Evolutionary conservation across 163 green algal species (phyloP), one percentile per base, ranked within the genome.

Genomic region (Chlorella variabilis): DNA sequence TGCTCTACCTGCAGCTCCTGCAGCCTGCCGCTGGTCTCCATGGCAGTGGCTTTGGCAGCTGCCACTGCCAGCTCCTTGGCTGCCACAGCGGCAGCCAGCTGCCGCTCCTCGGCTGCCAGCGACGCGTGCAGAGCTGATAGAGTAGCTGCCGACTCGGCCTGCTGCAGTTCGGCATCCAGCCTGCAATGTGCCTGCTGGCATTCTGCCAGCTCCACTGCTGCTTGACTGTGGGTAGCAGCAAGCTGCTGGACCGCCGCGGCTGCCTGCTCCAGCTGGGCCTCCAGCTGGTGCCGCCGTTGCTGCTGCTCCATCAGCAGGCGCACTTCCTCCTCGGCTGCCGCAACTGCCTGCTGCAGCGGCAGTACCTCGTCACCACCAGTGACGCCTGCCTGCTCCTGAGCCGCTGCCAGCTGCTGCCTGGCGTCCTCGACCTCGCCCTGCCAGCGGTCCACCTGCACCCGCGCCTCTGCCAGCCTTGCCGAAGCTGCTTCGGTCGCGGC

Each of bases 141-240:
- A 11, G 39, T 31, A 0, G 38, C 73, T 3, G 38, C 58, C 3
- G 34, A 25, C 13, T 58, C 38, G 0, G 73, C 38, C 56, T 71
- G 73, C 38, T 29, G n/a, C n/a, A 80, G n/a, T 8, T 71, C 73
- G 2, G n/a, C n/a, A 6, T 13, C 73, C 38, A 71, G 36, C 73
- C 29, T 41, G 38, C 58, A 27, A 56, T 62, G 56, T 31, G 73
- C 73, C 38, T 70, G 54, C 36, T 45, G 38, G 17, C 36, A 58
- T 0, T 54, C 54, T 54, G 73, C 38, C 56, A 69, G 54, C 36
- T 70, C 56, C 18, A 25, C 54, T 9, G 73, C 73, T 13, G 56
- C 54, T 8, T 20, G 11, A 9, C 11, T 9, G 13, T 31, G 73
- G 1, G 56, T 54, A 21, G 38, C 73, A 13, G 20, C 31, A 34